A percentile compares a stretch with the other conserved stretches of the same genome.
These are phyloP conservation scores for Alternaria sp. DNA, from an alignment of 2,329 filamentous ascomycete species.

Conservation along the genomic window DNA sequence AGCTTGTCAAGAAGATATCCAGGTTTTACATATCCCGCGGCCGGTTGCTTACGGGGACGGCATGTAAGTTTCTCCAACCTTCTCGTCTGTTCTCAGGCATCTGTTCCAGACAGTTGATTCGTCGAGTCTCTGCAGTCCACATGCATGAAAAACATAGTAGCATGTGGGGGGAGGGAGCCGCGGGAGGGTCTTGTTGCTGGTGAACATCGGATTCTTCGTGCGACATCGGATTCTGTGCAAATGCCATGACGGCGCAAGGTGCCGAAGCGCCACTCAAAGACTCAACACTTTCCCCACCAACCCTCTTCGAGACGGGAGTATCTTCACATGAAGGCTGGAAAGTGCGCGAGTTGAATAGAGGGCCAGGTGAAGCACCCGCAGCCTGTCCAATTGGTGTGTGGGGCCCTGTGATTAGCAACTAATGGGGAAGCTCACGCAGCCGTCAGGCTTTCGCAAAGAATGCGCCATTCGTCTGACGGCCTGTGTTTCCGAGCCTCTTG, in stretches of 20 bases:
- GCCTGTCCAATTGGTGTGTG: conserved; percentile 4
- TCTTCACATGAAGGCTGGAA: conserved; percentile 5
- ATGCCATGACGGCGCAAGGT: conserved; percentile 18
- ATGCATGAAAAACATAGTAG: conserved; percentile 1
- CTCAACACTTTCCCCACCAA: conserved; percentile 8
- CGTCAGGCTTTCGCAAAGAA: conserved; percentile 9
- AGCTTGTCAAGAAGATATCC: background rate
- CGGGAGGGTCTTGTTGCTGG: conserved; percentile 6
- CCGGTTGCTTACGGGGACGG: background rate
- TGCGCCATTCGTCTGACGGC: conserved; percentile 2
- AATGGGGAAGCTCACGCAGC: conserved; percentile 11
- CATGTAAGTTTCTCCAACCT: background rate
- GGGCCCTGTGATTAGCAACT: conserved; percentile 14
- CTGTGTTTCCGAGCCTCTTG: conserved; percentile 4
- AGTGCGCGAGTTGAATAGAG: background rate
- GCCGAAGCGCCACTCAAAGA: conserved; percentile 7
- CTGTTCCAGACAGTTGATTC: background rate
- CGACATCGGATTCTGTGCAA: conserved; percentile 20
- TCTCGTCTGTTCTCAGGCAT: background rate
- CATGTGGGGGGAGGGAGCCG: conserved; percentile 8
- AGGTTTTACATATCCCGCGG: background rate
- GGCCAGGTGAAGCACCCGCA: background rate
- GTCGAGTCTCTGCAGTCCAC: background rate
- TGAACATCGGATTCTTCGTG: conserved; percentile 20
- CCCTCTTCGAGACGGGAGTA: conserved; percentile 1